phyloP scores from a whole-genome alignment of 768 basidiomycete genomes.

The Amylocystis lapponica region DNA sequence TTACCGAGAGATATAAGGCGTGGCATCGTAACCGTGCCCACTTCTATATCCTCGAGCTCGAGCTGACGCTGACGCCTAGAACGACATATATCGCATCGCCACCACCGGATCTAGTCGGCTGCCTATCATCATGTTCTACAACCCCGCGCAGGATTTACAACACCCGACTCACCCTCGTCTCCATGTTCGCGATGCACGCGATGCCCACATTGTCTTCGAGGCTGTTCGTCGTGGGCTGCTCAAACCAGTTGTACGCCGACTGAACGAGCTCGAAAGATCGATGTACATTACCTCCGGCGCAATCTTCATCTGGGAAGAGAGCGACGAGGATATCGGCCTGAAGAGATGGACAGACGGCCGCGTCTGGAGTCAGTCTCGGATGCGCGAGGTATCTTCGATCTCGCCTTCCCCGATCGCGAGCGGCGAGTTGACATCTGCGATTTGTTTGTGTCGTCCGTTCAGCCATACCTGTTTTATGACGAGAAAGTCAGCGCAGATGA shows the following conservation, averaged over 20 bases:
- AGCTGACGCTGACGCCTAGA: not conserved
- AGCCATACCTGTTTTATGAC: conserved; percentile 71
- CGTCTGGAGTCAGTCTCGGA: conserved; percentile 63
- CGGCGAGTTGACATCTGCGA: conserved; percentile 1
- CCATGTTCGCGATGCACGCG: conserved; percentile 59
- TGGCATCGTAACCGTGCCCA: no score
- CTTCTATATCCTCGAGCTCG: no score
- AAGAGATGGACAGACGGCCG: conserved; percentile 71
- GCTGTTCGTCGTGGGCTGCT: conserved; percentile 52
- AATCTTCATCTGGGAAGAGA: conserved; percentile 68
- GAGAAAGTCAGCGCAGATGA: conserved; percentile 47
- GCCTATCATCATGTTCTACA: conserved; percentile 31
- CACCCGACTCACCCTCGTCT: conserved; percentile 60
- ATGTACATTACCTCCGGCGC: conserved; percentile 53
- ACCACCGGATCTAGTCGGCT: not conserved
- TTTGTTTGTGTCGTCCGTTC: conserved; percentile 1
- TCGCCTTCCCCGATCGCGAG: not conserved
- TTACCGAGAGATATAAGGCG: no score
- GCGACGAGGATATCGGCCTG: conserved; percentile 57
- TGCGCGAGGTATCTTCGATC: conserved; percentile 44
- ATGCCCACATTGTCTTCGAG: conserved; percentile 62
- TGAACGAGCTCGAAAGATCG: conserved; percentile 56
- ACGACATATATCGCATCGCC: not conserved
- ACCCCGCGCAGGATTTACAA: conserved; percentile 42
- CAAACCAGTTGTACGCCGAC: conserved; percentile 44